Base-by-base conservation (phyloP, 1,284 basidiomycete genomes). In the Pyrrhoderma lamaoense region DNA sequence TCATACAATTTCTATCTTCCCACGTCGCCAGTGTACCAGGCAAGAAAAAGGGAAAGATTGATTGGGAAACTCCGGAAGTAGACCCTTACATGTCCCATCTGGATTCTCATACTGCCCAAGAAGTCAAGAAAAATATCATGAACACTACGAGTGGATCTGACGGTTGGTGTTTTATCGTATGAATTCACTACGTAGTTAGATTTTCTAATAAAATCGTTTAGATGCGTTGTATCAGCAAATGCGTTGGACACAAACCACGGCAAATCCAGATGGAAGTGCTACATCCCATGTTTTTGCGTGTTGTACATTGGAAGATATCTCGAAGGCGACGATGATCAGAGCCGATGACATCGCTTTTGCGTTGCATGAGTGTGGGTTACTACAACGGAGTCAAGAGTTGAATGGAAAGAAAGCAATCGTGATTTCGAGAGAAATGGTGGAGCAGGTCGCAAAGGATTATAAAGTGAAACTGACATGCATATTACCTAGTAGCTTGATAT, bases 311-410 rank as follows among this genome's bases (percentile, higher is more conserved):
- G 70, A 70, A 11, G 80, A 89, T 31, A 78, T 97, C 52, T 83
- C 90, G 2, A 71, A 74, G 9, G 88, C 88, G 11, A 92, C 90
- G 39, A 84, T 89, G 65, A 69, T 98, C 49, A 77, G 91, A 1
- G 65, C 82, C 0, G 93, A 97, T 57, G 94, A 98, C 63, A 80
- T 85, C 0, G 85, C 90, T 0, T 90, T 93, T 64, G 88, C 93
- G 1, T 69, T 98, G 50, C 83, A 87, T 50, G 92, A 96, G 64
- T 85, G 88, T 49, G 92, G 93, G 14, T 70, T 98, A 51, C 71
- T 96, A 16, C 68, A 66, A 46, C 67, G 72, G 38, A 67, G 68
- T 11, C 57, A 40, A 47, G 56, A 35, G 22, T 53, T 49, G 42
- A 55, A 47, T 14, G 54, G 56, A 19, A 54, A 60, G 36, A 22